Conservation (phyloP, 2,329 filamentous ascomycete genomes). For the Fusarium zealandicum region DNA sequence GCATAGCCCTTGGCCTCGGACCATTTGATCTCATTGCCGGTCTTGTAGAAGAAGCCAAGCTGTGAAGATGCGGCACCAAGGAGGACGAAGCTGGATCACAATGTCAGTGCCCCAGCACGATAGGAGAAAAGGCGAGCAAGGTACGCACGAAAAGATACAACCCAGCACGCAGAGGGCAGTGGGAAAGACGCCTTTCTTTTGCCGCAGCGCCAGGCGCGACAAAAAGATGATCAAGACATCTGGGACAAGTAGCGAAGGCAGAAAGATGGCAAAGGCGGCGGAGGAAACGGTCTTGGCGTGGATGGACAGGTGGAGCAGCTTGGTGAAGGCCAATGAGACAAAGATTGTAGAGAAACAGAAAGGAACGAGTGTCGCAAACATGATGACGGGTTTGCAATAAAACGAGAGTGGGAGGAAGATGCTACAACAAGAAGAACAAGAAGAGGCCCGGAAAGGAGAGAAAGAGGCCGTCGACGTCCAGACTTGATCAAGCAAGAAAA, state of each 20-base stretch:
- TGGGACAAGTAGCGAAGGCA: constrained; percentile 42
- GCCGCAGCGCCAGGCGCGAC: constrained; percentile 41
- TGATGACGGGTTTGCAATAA: constrained; percentile 12
- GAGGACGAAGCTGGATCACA: constrained; percentile 35
- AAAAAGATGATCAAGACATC: constrained; percentile 40
- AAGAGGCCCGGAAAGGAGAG: background rate
- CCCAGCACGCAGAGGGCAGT: constrained; percentile 33
- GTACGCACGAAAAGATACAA: constrained; percentile 40
- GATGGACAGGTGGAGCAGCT: constrained; percentile 42
- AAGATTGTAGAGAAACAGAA: constrained; percentile 43
- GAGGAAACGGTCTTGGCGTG: constrained; percentile 39
- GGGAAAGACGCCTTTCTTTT: constrained; percentile 37
- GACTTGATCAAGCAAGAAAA: too few species aligned
- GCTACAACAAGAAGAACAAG: constrained; percentile 5
- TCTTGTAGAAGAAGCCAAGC: constrained; percentile 44
- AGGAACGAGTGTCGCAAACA: constrained; percentile 37
- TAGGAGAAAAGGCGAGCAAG: background rate
- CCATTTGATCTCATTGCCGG: constrained; percentile 45
- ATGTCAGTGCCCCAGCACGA: background rate
- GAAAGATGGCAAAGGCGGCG: constrained; percentile 38
- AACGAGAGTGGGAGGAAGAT: background rate
- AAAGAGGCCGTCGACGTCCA: background rate
- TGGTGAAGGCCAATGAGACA: constrained; percentile 41
- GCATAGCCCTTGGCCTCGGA: constrained; percentile 42
- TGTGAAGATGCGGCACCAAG: constrained; percentile 44